Evolutionary conservation across 257 asterid genomes (phyloP).

Genomic region (Nicotiana noctiflora): DNA sequence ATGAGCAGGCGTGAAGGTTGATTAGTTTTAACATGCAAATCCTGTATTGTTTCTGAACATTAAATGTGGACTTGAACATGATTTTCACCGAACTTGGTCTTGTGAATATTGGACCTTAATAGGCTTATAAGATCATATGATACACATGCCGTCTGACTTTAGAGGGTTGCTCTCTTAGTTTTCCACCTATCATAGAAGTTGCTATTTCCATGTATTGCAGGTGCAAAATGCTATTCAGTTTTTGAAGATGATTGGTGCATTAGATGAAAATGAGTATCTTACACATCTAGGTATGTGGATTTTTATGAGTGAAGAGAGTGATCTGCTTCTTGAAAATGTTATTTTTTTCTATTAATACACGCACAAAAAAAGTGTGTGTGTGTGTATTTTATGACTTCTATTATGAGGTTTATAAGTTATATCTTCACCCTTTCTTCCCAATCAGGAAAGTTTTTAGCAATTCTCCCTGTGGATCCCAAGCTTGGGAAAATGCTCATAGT

Average conservation of each 20-base stretch:
- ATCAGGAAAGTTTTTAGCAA: slow-evolving; percentile 79
- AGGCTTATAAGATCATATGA: neutral
- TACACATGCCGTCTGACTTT: neutral
- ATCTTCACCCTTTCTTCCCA: slow-evolving; percentile 13
- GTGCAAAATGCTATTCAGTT: slow-evolving; percentile 97
- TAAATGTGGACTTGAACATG: neutral
- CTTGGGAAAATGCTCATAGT: slow-evolving; percentile 94
- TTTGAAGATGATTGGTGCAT: slow-evolving; percentile 93
- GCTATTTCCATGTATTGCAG: slow-evolving; percentile 36
- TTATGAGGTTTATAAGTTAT: neutral
- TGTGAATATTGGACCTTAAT: neutral
- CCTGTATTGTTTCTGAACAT: neutral
- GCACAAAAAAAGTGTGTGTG: neutral
- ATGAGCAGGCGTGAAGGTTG: no score
- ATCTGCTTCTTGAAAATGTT: neutral
- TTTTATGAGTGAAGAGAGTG: slow-evolving; percentile 6
- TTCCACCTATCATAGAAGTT: neutral
- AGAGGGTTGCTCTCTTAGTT: neutral
- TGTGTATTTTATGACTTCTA: neutral
- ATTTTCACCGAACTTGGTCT: neutral
- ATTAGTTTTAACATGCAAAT: no score
- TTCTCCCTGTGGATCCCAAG: slow-evolving; percentile 98
- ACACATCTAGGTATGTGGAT: slow-evolving; percentile 73
- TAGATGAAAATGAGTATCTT: slow-evolving; percentile 89
- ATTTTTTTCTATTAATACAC: neutral